These are phyloP conservation scores for Phytophthora cryptogea DNA, from an alignment of 352 stramenopile species.

Conservation along the genomic window DNA sequence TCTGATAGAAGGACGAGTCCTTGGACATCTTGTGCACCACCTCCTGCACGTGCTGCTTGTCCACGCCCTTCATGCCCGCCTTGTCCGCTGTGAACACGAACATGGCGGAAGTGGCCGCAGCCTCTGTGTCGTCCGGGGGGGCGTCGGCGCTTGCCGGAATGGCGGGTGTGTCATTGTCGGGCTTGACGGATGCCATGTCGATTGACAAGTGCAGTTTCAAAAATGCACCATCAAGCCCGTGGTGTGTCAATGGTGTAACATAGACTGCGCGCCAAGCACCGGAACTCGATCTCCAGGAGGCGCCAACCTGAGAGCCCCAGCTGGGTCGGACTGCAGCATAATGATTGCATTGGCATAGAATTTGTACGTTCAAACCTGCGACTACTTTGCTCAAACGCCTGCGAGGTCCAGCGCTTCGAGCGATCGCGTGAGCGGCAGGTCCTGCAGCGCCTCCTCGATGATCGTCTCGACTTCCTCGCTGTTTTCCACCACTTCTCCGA, in stretches of 20 bases:
- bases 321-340: slow-evolving; percentile 2
- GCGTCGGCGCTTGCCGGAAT: not conserved
- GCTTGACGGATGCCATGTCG: slow-evolving; percentile 22
- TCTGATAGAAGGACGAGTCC: slow-evolving; percentile 93
- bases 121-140: not conserved
- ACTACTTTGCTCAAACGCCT: slow-evolving; percentile 44
- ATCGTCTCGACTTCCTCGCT: slow-evolving; percentile 63
- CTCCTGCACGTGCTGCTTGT: slow-evolving; percentile 91
- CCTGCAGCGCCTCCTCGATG: slow-evolving; percentile 66
- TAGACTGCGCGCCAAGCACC: slow-evolving; percentile 9
- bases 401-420: slow-evolving; percentile 82
- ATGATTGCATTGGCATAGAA: too few relatives aligned
- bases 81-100: slow-evolving; percentile 88
- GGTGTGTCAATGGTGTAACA: slow-evolving; percentile 9
- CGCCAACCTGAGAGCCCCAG: slow-evolving; percentile 17
- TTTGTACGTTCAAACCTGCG: not conserved
- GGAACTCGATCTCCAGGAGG: slow-evolving; percentile 17
- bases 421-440: slow-evolving; percentile 72
- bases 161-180: slow-evolving; percentile 1
- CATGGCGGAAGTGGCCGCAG: slow-evolving; percentile 41
- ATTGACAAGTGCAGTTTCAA: slow-evolving; percentile 31
- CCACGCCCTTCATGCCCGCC: slow-evolving; percentile 87
- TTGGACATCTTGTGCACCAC: slow-evolving; percentile 95
- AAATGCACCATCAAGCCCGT: slow-evolving; percentile 18
- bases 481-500: slow-evolving; percentile 51